phyloP scores from a whole-genome alignment of 1,139 yeast genomes.

The Sugiyamaella novakii region DNA sequence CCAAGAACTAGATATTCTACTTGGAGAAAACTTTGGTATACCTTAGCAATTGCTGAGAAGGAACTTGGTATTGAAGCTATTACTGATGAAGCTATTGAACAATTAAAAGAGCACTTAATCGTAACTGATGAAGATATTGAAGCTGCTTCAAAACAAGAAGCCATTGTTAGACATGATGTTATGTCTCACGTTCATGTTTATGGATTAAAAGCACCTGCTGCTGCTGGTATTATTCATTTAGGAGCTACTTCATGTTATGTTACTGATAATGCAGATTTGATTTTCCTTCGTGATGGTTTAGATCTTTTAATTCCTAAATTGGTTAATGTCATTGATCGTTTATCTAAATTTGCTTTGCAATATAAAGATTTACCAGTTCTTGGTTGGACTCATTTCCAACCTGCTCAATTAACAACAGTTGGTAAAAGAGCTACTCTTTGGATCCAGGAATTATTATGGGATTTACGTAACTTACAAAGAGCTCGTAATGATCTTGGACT shows the following conservation, averaged over 20 bases:
- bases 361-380: conserved; percentile 95
- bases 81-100: conserved; percentile 86
- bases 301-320: conserved; percentile 91
- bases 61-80: conserved; percentile 83
- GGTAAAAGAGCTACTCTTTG: conserved; percentile 98
- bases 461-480: conserved; percentile 90
- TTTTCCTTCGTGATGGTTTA: conserved; percentile 92
- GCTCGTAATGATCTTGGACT: conserved; percentile 96
- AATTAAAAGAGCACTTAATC: conserved; percentile 73
- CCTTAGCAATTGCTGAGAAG: conserved; percentile 93
- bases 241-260: conserved; percentile 99
- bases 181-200: conserved; percentile 98
- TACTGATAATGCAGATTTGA: conserved; percentile 96
- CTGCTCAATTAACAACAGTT: conserved; percentile 97
- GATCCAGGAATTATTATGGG: conserved; percentile 98
- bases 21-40: conserved; percentile 98
- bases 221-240: conserved; percentile 95
- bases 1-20: conserved; percentile 92
- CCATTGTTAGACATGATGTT: conserved; percentile 97
- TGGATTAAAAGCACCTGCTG: conserved; percentile 90
- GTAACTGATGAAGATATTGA: conserved; percentile 93
- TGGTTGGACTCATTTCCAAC: conserved; percentile 99
- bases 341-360: conserved; percentile 82
- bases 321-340: conserved; percentile 91
- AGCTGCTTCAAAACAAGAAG: conserved; percentile 89